Evolutionary conservation across 805 yeast species (phyloP), one percentile per base, ranked within the genome.

Genomic region (Cyberlindnera xishuangbannaensis): DNA sequence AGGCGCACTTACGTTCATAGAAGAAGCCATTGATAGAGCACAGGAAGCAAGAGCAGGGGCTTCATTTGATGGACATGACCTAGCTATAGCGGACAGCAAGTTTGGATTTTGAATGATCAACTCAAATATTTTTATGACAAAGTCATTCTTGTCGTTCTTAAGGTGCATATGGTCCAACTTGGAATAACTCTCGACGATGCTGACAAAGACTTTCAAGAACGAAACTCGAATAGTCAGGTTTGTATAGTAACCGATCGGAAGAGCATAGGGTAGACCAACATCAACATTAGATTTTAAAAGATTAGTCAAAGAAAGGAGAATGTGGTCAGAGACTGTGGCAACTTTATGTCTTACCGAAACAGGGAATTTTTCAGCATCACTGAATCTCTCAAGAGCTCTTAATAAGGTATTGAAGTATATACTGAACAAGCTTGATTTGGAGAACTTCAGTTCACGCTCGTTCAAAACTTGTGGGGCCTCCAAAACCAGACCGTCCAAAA

Each of bases 231-330:
- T 77, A 33, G 76, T 69, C 11, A 61, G 56, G 51, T 82, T 81
- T 15, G 70, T 69, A 47, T 84, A 84, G 47, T 77, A 83, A 0
- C 94, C 92, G 52, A 85, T 68, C 0, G 92, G 87, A 12, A 85
- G 55, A 3, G 88, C 86, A 53, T 73, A 75, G 33, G 75, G 76
- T 47, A 86, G 61, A 7, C 95, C 95, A 16, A 83, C 77, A 34
- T 80, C 86, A 6, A 80, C 76, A 47, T 86, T 86, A 4, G 84
- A 69, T 45, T 73, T 77, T 28, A 86, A 63, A 33, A 86, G 55
- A 43, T 82, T 82, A 3, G 87, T 76, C 31, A 85, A 62, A 15
- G 83, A 76, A 15, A 64, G 60, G 34, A 84, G 73, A 9, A 79
- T 74, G 54, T 78, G 75, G 14, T 79, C 83, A 14, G 76, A 69